These are phyloP conservation scores for Trichoderma simmonsii DNA, from an alignment of 2,329 filamentous ascomycete species.

Conservation along the genomic window DNA sequence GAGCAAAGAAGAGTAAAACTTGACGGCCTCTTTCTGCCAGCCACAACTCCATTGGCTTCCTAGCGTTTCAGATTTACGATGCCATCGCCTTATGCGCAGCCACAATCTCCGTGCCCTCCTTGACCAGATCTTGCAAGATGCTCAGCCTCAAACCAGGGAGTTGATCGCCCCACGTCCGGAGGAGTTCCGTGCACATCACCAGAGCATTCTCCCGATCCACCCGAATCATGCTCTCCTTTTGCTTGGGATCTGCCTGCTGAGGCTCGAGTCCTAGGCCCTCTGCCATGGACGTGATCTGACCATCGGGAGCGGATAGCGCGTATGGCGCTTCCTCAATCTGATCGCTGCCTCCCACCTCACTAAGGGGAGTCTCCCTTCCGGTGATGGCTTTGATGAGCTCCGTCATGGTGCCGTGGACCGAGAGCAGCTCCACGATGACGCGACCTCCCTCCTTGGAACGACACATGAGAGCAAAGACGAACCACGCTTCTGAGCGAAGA, in stretches of 20 bases:
- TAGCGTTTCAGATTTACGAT: background rate
- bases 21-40: background rate
- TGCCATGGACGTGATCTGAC: conserved; percentile 25
- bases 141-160: conserved; percentile 39
- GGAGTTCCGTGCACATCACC: conserved; percentile 55
- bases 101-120: conserved; percentile 48
- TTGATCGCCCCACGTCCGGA: conserved; percentile 42
- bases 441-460: conserved; percentile 48
- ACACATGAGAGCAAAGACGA: conserved; percentile 59
- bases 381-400: conserved; percentile 49
- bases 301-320: conserved; percentile 17
- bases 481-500: conserved; percentile 59
- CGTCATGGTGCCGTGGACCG: conserved; percentile 41
- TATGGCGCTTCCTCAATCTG: conserved; percentile 23
- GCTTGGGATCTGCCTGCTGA: conserved; percentile 44
- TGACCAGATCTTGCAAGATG: conserved; percentile 49
- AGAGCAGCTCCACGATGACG: conserved; percentile 43
- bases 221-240: conserved; percentile 44
- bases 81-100: conserved; percentile 24
- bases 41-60: background rate
- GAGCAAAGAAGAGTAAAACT: background rate
- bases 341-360: conserved; percentile 13
- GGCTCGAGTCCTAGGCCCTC: conserved; percentile 43
- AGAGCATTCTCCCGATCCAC: conserved; percentile 61
- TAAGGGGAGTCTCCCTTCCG: conserved; percentile 34